These are phyloP conservation scores for Neophaeococcomyces aloes DNA, from an alignment of 2,329 filamentous ascomycete genomes.

Conservation along the genomic window DNA sequence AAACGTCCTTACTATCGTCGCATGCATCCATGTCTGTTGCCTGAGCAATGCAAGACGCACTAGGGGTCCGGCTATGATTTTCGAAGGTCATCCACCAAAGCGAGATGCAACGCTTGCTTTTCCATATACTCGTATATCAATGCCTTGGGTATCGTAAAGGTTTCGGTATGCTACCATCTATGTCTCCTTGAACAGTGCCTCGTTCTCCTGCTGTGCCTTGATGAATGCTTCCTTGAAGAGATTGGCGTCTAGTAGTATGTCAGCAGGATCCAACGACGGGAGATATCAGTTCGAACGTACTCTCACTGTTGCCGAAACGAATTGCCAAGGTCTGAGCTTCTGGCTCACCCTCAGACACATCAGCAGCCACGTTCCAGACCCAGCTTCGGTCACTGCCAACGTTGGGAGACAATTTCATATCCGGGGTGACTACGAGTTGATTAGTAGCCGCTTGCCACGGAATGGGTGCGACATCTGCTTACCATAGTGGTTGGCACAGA, in stretches of 20 bases:
- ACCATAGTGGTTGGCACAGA: conserved; percentile 99
- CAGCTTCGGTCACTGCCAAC: conserved; percentile 96
- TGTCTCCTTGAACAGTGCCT: conserved; percentile 56
- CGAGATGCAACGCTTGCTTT: conserved; percentile 4
- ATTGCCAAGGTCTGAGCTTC: conserved; percentile 95
- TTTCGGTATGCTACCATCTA: background rate
- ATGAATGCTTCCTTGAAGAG: conserved; percentile 95
- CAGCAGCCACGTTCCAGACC: conserved; percentile 97
- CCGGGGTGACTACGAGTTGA: conserved; percentile 63
- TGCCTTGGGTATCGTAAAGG: conserved; percentile 4
- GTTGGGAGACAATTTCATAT: conserved; percentile 98
- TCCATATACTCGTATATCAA: conserved; percentile 4
- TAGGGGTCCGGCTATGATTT: too few relatives aligned
- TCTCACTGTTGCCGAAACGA: conserved; percentile 94
- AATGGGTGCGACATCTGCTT: conserved; percentile 22
- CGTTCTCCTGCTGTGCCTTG: conserved; percentile 94
- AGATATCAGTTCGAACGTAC: conserved; percentile 44
- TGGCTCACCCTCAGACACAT: conserved; percentile 95
- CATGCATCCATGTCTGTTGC: too few relatives aligned
- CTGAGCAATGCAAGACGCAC: too few relatives aligned
- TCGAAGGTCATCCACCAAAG: background rate
- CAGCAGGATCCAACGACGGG: background rate
- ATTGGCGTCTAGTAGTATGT: conserved; percentile 62
- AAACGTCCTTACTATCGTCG: too few relatives aligned
- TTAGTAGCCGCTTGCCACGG: conserved; percentile 17